Percentiles rank a stretch among this genome's conserved stretches.
phyloP scores from a whole-genome alignment of 257 asterid genomes.

The Solanum chaucha region DNA sequence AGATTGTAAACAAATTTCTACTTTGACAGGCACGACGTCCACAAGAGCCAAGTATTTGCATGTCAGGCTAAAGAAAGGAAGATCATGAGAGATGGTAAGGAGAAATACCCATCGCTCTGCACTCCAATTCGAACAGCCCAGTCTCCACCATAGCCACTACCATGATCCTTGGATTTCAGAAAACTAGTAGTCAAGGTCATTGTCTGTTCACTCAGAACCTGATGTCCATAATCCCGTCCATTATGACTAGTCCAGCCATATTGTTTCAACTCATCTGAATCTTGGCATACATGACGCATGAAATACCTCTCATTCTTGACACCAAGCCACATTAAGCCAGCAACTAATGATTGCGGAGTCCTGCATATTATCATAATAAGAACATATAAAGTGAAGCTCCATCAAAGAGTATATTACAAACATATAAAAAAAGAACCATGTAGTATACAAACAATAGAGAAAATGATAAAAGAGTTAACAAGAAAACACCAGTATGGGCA shows the following conservation, averaged over 20 bases:
- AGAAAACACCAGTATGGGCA: background rate
- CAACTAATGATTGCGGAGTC: conserved; percentile 81
- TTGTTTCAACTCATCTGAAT: conserved; percentile 74
- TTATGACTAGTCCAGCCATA: conserved; percentile 95
- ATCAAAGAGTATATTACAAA: background rate
- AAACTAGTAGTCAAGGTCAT: conserved; percentile 72
- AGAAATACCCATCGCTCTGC: conserved; percentile 49
- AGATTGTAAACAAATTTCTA: background rate
- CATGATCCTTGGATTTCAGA: conserved; percentile 63
- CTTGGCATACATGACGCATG: conserved; percentile 86
- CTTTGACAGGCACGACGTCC: background rate
- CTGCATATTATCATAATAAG: conserved; percentile 41
- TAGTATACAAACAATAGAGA: background rate
- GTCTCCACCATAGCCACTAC: conserved; percentile 96
- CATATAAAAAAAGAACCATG: background rate
- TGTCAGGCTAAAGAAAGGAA: conserved; percentile 1
- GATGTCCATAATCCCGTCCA: conserved; percentile 94
- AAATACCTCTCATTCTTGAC: conserved; percentile 71
- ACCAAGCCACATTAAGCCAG: conserved; percentile 98
- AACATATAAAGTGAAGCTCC: background rate
- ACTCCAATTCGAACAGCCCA: conserved; percentile 85
- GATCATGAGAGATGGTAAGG: conserved; percentile 13
- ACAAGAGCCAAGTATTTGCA: background rate
- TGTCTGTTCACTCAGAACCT: conserved; percentile 63
- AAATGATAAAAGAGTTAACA: background rate